Percentiles rank a stretch among this genome's conserved stretches.
Evolutionary conservation across 495 filamentous ascomycete genomes (phyloP).

Genomic region (Talaromyces liani): DNA sequence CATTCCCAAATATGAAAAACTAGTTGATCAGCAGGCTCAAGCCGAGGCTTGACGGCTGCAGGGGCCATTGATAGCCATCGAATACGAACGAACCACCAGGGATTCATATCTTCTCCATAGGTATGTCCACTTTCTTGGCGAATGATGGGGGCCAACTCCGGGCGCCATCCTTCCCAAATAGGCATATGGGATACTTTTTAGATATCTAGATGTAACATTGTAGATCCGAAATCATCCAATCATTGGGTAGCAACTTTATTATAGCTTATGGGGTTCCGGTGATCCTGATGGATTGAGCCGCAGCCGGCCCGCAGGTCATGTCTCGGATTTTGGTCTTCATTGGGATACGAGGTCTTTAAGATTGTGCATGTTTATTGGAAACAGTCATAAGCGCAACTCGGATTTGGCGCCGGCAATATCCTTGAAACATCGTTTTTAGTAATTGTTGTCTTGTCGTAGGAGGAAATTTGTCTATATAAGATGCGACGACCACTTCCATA

Average conservation of each 20-base stretch:
- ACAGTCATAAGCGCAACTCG: not conserved
- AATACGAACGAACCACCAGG: not conserved
- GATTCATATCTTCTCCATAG: not conserved
- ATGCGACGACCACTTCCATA: not conserved
- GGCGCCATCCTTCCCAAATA: not conserved
- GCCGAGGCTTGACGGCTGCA: not conserved
- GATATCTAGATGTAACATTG: not conserved
- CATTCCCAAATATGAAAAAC: not conserved
- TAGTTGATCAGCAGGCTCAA: not conserved
- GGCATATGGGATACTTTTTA: not conserved
- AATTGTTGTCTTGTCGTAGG: not conserved
- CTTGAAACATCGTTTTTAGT: not conserved
- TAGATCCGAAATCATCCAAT: not conserved
- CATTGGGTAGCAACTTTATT: not conserved
- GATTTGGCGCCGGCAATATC: not conserved
- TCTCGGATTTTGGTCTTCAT: not conserved
- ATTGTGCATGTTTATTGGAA: not conserved
- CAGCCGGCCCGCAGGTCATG: not conserved
- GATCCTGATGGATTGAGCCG: not conserved
- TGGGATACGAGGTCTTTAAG: not conserved
- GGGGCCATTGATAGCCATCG: not conserved
- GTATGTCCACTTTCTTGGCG: not conserved
- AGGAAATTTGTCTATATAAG: not conserved
- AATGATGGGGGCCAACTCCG: not conserved
- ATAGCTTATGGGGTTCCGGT: not conserved